phyloP scores from a whole-genome alignment of 2,329 filamentous ascomycete species.

The Alternaria ventricosa region DNA sequence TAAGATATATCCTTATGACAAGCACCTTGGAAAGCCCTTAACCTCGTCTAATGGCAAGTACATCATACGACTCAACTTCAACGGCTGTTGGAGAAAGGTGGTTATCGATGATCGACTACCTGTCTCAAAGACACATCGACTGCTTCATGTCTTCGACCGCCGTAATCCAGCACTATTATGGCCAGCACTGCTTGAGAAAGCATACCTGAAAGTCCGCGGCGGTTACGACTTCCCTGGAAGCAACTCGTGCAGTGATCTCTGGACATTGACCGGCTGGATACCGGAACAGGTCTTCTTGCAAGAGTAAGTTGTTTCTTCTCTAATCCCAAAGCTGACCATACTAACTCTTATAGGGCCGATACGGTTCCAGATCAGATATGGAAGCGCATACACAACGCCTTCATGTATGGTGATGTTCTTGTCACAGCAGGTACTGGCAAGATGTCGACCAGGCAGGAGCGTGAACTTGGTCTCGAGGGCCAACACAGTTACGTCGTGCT shows the following conservation, averaged over 20 bases:
- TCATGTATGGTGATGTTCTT: slow-evolving; percentile 79
- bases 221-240: slow-evolving; percentile 98
- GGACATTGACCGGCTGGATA: slow-evolving; percentile 93
- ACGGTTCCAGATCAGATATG: slow-evolving; percentile 78
- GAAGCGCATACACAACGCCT: slow-evolving; percentile 76
- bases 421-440: slow-evolving; percentile 90
- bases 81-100: slow-evolving; percentile 87
- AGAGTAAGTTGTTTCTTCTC: slow-evolving; percentile 54
- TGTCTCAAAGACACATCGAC: slow-evolving; percentile 73
- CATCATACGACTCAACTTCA: slow-evolving; percentile 91
- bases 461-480: slow-evolving; percentile 79
- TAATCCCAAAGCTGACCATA: not conserved
- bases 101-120: slow-evolving; percentile 89
- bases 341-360: slow-evolving; percentile 66
- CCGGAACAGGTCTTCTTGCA: slow-evolving; percentile 94
- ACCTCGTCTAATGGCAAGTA: slow-evolving; percentile 86
- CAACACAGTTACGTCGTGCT: slow-evolving; percentile 95
- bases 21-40: slow-evolving; percentile 59
- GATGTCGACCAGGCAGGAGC: slow-evolving; percentile 77
- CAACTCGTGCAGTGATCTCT: slow-evolving; percentile 94
- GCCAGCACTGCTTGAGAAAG: slow-evolving; percentile 94
- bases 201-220: slow-evolving; percentile 91
- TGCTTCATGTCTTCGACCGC: slow-evolving; percentile 86
- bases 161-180: slow-evolving; percentile 82
- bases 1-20: slow-evolving; percentile 78